phyloP scores from a whole-genome alignment of 2,329 filamentous ascomycete genomes.

The Fusarium cicatricum region DNA sequence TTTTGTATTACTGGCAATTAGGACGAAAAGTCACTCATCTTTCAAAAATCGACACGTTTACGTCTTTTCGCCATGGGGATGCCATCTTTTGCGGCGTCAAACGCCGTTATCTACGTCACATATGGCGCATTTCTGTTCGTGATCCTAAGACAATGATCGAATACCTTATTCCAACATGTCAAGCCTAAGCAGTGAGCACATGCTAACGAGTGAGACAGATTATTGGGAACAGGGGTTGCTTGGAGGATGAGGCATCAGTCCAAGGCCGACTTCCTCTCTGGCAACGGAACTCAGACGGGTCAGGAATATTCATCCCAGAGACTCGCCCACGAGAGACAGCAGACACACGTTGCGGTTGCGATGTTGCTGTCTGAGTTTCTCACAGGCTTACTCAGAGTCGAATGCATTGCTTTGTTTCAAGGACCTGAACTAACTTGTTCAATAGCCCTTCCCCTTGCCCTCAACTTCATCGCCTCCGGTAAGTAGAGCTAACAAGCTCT shows the following conservation, averaged over 20 bases:
- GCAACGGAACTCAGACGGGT: slow-evolving; percentile 87
- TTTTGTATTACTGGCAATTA: not conserved
- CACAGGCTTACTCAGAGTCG: not conserved
- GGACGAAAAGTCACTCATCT: not conserved
- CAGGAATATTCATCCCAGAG: slow-evolving; percentile 48
- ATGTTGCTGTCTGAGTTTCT: not conserved
- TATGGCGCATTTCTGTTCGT: slow-evolving; percentile 80
- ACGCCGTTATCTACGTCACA: slow-evolving; percentile 83
- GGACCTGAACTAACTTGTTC: slow-evolving; percentile 43
- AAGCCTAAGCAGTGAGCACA: not conserved
- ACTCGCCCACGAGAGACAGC: slow-evolving; percentile 7
- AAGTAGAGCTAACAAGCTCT: slow-evolving; percentile 64
- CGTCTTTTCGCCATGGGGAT: slow-evolving; percentile 66
- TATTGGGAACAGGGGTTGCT: slow-evolving; percentile 68
- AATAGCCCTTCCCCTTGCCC: slow-evolving; percentile 78
- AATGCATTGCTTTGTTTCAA: not conserved
- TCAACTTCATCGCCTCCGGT: slow-evolving; percentile 94
- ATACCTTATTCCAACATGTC: not conserved
- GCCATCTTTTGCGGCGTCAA: slow-evolving; percentile 78
- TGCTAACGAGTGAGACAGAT: slow-evolving; percentile 52
- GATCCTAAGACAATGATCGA: slow-evolving; percentile 8
- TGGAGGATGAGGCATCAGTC: slow-evolving; percentile 69
- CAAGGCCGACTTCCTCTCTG: slow-evolving; percentile 75
- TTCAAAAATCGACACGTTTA: not conserved
- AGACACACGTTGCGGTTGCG: not conserved